Percentiles rank a stretch among this genome's conserved stretches.
These are phyloP conservation scores for Salvia sclarea DNA, from an alignment of 305 asterid genomes.

Conservation along the genomic window DNA sequence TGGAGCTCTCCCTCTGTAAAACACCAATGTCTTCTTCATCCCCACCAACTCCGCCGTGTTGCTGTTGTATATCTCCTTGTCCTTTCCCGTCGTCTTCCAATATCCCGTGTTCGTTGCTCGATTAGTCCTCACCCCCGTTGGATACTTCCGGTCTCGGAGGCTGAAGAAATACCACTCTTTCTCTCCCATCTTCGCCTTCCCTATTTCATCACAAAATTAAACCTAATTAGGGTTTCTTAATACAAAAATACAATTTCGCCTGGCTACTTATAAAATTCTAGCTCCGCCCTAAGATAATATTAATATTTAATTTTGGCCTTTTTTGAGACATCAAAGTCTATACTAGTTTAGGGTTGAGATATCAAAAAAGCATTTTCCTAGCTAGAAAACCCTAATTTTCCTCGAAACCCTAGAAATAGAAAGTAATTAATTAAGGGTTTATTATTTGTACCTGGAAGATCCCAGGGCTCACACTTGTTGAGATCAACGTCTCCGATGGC, in stretches of 20 bases:
- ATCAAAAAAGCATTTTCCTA: background rate
- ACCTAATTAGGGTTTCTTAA: background rate
- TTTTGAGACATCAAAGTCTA: background rate
- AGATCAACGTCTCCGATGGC: conserved; percentile 93
- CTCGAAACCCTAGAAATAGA: conserved; percentile 16
- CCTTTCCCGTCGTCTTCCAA: conserved; percentile 98
- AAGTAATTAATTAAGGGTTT: background rate
- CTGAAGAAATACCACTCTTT: conserved; percentile 97
- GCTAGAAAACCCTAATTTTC: conserved; percentile 10
- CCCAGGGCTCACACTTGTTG: conserved; percentile 98
- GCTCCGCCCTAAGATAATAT: background rate
- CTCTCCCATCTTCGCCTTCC: conserved; percentile 94
- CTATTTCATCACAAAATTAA: conserved; percentile 38
- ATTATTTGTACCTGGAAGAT: conserved; percentile 86
- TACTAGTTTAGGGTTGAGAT: too few relatives aligned
- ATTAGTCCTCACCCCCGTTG: conserved; percentile 91
- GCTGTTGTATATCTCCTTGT: conserved; percentile 80
- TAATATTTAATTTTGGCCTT: background rate
- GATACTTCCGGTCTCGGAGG: conserved; percentile 88
- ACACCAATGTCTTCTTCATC: conserved; percentile 92
- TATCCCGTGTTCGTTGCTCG: conserved; percentile 92
- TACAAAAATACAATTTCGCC: background rate
- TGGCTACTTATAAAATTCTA: too few relatives aligned
- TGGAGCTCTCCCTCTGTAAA: conserved; percentile 92
- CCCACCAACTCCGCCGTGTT: conserved; percentile 70